Conservation (phyloP, 768 basidiomycete genomes). For the Kwoniella dendrophila region DNA sequence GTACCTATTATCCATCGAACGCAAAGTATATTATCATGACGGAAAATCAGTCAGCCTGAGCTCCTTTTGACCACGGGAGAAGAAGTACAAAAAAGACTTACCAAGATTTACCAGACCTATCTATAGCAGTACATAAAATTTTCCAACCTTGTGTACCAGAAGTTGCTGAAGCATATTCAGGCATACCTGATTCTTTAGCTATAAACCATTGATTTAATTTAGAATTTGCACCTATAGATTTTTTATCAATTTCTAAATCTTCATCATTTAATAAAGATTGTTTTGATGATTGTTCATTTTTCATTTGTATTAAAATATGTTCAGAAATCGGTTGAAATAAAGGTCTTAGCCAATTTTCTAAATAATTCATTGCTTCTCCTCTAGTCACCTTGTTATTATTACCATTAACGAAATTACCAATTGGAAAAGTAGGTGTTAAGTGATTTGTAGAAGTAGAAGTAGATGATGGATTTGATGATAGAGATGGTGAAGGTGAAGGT, state of each 20-base stretch:
- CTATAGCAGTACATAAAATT: slow-evolving; percentile 22
- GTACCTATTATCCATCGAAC: slow-evolving; percentile 16
- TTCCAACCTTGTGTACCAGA: slow-evolving; percentile 28
- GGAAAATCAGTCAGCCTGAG: too few species aligned
- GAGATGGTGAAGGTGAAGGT: slow-evolving; percentile 14
- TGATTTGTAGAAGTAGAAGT: neutral
- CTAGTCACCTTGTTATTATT: neutral
- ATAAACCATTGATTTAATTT: slow-evolving; percentile 40
- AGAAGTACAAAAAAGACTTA: slow-evolving; percentile 27
- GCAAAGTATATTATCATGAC: too few species aligned
- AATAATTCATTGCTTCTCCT: slow-evolving; percentile 32
- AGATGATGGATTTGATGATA: neutral
- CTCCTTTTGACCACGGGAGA: too few species aligned
- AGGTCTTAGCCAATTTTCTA: slow-evolving; percentile 40
- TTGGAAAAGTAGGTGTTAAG: neutral
- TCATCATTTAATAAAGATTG: neutral
- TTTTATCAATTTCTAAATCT: slow-evolving; percentile 26
- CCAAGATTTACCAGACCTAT: slow-evolving; percentile 26
- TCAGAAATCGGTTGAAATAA: slow-evolving; percentile 38
- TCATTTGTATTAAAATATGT: slow-evolving; percentile 25
- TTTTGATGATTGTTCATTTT: slow-evolving; percentile 10
- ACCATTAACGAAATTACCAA: neutral
- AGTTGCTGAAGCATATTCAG: slow-evolving; percentile 18
- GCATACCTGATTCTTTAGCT: slow-evolving; percentile 23
- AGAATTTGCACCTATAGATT: slow-evolving; percentile 33